Evolutionary conservation across 2,329 filamentous ascomycete genomes (phyloP), one percentile per base, ranked within the genome.

Genomic region (Daldinia sp.): DNA sequence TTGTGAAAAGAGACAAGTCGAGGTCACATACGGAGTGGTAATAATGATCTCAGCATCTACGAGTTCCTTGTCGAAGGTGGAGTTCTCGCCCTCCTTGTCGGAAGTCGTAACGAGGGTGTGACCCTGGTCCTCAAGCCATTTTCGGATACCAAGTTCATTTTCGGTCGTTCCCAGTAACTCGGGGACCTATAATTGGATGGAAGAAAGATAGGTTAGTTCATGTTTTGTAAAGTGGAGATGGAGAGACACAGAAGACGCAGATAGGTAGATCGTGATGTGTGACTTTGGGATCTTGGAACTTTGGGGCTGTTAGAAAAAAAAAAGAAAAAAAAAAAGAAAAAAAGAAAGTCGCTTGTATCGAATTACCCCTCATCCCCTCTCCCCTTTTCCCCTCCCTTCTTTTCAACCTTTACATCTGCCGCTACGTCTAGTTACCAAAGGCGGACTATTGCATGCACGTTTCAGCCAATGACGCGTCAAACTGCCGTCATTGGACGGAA

Each of bases 21-120:
- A 55, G 47, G 58, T 59, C 43, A 71, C 85, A 66, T 80, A 97
- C 91, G 95, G 95, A 61, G 95, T 99, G 72, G 95, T 99, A 82
- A 99, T 98, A 86, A 99, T 98, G 80, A 99, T 85, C 81, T 99
- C 95, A 66, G 95, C 93, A 77, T 98, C 95, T 66, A 95, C 93
- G 57, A 99, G 87, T 83, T 99, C 93, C 83, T 94, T 87, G 81
- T 98, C 95, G 68, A 99, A 98, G 71, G 86, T 91, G 64, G 94
- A 98, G 85, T 90, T 87, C 82, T 93, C 91, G 70, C 93, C 91
- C 73, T 99, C 95, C 85, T 99, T 99, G 85, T 97, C 93, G 45
- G 94, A 97, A 69, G 95, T 99, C 74, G 95, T 99, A 72, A 99
- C 87, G 66, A 99, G 88, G 68, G 92, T 96, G 87, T 99, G 95